A percentile compares a stretch with the other conserved stretches of the same genome.
Evolutionary conservation across 164 flowering plant species (phyloP).

Genomic region (Dillenia turbinata): DNA sequence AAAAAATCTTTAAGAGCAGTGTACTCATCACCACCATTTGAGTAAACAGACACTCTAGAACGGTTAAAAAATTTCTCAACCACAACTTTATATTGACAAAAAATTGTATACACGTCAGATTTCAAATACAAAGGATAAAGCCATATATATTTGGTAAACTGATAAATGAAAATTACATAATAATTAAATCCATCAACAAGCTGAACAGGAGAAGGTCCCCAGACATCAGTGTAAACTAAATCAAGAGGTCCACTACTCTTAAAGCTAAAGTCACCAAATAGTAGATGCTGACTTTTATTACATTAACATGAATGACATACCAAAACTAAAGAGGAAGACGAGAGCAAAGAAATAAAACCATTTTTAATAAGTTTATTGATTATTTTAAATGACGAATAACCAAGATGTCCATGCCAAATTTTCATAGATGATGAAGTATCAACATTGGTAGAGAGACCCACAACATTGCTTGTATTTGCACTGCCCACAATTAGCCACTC

Average conservation of each 20-base stretch:
- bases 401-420: constrained; percentile 6
- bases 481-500: neutral
- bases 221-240: neutral
- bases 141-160: constrained; percentile 5
- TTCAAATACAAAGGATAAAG: neutral
- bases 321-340: neutral
- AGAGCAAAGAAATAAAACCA: neutral
- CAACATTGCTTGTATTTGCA: neutral
- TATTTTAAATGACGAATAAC: constrained; percentile 8
- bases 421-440: neutral
- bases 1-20: neutral
- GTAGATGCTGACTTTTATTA: constrained; percentile 7
- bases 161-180: constrained; percentile 6
- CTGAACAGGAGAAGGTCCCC: neutral
- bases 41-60: neutral
- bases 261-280: neutral
- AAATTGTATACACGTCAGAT: constrained; percentile 1
- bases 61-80: neutral
- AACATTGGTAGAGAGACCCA: neutral
- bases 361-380: neutral
- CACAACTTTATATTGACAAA: neutral
- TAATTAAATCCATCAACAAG: neutral
- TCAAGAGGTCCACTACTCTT: constrained; percentile 1
- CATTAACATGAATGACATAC: neutral
- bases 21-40: neutral